A percentile compares a stretch with the other conserved stretches of the same genome.
phyloP scores from a whole-genome alignment of 108 stramenopile species.

The Schizochytrium sp. region DNA sequence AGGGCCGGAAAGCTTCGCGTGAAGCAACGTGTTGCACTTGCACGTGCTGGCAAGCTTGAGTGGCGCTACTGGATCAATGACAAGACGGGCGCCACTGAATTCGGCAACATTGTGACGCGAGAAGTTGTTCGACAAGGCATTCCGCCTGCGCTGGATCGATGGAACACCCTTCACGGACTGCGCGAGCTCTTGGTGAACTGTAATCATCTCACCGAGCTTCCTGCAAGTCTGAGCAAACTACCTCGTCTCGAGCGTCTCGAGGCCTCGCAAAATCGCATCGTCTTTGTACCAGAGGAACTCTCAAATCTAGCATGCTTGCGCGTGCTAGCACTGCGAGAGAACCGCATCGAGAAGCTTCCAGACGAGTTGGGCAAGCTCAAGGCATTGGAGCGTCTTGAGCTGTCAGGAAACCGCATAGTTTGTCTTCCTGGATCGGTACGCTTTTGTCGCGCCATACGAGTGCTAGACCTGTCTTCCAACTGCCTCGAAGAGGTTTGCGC shows the following conservation, averaged over 20 bases:
- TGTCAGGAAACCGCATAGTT: not conserved
- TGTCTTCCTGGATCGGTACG: not conserved
- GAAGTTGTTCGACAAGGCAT: not conserved
- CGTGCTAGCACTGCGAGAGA: constrained; percentile 26
- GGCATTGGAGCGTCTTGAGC: not conserved
- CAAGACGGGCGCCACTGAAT: not conserved
- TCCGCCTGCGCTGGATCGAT: not conserved
- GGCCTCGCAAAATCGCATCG: constrained; percentile 28
- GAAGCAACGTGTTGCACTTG: not conserved
- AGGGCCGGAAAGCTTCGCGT: not conserved
- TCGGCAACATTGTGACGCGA: not conserved
- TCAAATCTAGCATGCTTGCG: constrained; percentile 1
- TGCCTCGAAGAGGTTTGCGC: not conserved
- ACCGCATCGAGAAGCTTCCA: constrained; percentile 26
- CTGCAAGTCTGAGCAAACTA: constrained; percentile 22
- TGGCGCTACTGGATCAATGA: not conserved
- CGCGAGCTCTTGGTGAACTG: not conserved
- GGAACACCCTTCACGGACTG: not conserved
- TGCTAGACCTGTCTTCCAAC: not conserved
- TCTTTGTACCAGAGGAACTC: constrained; percentile 25
- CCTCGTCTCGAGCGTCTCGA: constrained; percentile 26
- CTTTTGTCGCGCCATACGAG: not conserved
- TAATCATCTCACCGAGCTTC: constrained; percentile 3
- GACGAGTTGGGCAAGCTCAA: constrained; percentile 18
- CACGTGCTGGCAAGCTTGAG: not conserved